These are phyloP conservation scores for Coniferiporia weirii DNA, from an alignment of 1,284 basidiomycete species.

Conservation along the genomic window DNA sequence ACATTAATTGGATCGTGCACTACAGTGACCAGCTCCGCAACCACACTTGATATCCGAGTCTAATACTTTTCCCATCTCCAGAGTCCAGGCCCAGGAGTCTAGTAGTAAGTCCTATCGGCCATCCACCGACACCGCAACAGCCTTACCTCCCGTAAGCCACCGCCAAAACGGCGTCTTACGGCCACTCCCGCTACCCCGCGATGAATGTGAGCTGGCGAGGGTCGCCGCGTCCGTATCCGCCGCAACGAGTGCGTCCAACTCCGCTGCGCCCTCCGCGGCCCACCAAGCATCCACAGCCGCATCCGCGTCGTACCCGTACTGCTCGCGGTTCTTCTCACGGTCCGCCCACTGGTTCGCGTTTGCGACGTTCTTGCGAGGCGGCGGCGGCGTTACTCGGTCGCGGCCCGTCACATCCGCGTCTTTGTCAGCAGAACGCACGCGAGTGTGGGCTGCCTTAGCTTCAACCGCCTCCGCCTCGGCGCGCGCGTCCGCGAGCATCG, in stretches of 20 bases:
- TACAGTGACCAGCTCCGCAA: too few relatives aligned
- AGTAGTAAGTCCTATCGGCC: neutral
- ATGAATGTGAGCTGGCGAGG: neutral
- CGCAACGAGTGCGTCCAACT: slow-evolving; percentile 6
- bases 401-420: too few relatives aligned
- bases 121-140: neutral
- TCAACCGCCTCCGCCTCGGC: neutral
- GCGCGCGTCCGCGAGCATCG: slow-evolving; percentile 16
- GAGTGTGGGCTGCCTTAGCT: neutral
- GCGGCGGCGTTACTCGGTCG: too few relatives aligned
- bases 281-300: slow-evolving; percentile 17
- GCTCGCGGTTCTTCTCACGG: slow-evolving; percentile 18
- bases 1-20: too few relatives aligned
- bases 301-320: slow-evolving; percentile 21
- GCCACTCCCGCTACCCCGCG: neutral
- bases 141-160: neutral
- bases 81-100: neutral
- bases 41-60: too few relatives aligned
- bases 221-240: slow-evolving; percentile 5
- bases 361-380: slow-evolving; percentile 3
- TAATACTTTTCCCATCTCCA: too few relatives aligned
- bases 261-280: slow-evolving; percentile 16
- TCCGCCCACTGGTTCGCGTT: slow-evolving; percentile 24
- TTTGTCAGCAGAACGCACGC: too few relatives aligned
- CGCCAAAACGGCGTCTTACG: neutral